Base-by-base conservation (phyloP, 2,329 filamentous ascomycete genomes). In the Rhexocercosporidium sp. region DNA sequence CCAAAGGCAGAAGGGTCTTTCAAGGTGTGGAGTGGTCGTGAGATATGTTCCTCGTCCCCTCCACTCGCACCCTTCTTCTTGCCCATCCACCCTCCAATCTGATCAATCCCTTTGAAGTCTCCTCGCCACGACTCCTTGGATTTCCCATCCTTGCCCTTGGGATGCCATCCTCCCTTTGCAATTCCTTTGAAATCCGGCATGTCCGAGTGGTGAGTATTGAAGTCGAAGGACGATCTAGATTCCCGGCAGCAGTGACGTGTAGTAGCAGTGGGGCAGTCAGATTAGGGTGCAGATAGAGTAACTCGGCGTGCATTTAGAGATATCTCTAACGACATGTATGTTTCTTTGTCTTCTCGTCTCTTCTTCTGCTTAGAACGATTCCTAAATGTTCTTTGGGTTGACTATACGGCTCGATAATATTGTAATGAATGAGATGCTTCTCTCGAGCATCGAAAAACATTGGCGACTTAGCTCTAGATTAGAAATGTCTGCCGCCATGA, bases 1-100 rank as follows among this genome's bases (percentile, higher is more conserved):
- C 84, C 90, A 76, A 92, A 92, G 1, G 85, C 82, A 0, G 83
- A 75, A 1, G 89, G 90, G 74, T 92, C 90, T 78, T 86, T 88
- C 22, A 92, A 77, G 1, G 84, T 82, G 1, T 85, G 82, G 14
- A 92, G 77, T 18, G 90, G 90, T 56, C 82, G 81, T 25, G 74
- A 70, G 11, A 70, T 59, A 69, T 74, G 75, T 39, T 75, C 73
- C 2, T 64, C 22, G 54, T 66, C 68, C 51, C 63, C 63, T 59
- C 68, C 68, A 27, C 72, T 27, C 44, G 74, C 69, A 70, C 77
- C 78, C 25, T 71, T 73, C 29, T 63, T 51, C 66, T 77, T 79
- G 47, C 77, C 77, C 69, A 78, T 76, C 76, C 74, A 79, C 41
- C 75, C 76, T 9, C 75, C 71, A 37, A 78, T 71, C 70, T 78